Conservation (phyloP, 768 basidiomycete species). For the Boletellus ananas region DNA sequence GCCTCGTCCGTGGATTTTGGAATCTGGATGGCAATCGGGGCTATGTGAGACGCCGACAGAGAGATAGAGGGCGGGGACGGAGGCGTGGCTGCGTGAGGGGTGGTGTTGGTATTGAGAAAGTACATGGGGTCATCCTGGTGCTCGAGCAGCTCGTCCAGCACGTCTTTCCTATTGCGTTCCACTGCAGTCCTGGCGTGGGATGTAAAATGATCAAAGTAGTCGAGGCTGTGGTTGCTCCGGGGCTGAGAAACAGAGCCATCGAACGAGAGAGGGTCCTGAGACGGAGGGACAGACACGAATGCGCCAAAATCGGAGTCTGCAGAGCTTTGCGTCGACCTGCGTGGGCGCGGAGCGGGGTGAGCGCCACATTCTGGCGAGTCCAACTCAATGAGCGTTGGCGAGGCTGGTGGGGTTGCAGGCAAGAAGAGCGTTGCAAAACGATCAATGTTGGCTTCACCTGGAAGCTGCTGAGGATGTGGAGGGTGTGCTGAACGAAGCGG, state of each 20-base stretch:
- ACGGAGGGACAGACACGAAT: slow-evolving; percentile 53
- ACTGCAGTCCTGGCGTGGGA: slow-evolving; percentile 53
- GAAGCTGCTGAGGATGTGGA: background rate
- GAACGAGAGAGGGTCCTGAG: slow-evolving; percentile 44
- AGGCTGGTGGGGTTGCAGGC: slow-evolving; percentile 34
- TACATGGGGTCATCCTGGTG: slow-evolving; percentile 72
- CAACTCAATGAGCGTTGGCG: slow-evolving; percentile 12
- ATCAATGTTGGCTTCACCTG: slow-evolving; percentile 31
- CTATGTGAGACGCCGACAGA: slow-evolving; percentile 13
- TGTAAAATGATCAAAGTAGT: slow-evolving; percentile 61
- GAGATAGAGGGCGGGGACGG: background rate
- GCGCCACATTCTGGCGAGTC: background rate
- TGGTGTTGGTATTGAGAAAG: slow-evolving; percentile 36
- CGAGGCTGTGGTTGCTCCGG: slow-evolving; percentile 29
- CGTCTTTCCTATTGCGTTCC: slow-evolving; percentile 46
- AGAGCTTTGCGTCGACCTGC: slow-evolving; percentile 3
- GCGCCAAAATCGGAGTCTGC: slow-evolving; percentile 55
- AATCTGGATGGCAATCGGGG: slow-evolving; percentile 31
- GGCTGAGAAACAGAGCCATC: background rate
- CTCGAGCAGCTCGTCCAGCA: slow-evolving; percentile 61
- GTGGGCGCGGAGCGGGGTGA: background rate
- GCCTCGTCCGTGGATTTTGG: slow-evolving; percentile 33
- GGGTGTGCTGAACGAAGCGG: too few species aligned
- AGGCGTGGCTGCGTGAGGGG: slow-evolving; percentile 1
- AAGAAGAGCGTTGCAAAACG: slow-evolving; percentile 43